Evolutionary conservation across 2,329 filamentous ascomycete genomes (phyloP).

Genomic region (Neospermospora avenae): DNA sequence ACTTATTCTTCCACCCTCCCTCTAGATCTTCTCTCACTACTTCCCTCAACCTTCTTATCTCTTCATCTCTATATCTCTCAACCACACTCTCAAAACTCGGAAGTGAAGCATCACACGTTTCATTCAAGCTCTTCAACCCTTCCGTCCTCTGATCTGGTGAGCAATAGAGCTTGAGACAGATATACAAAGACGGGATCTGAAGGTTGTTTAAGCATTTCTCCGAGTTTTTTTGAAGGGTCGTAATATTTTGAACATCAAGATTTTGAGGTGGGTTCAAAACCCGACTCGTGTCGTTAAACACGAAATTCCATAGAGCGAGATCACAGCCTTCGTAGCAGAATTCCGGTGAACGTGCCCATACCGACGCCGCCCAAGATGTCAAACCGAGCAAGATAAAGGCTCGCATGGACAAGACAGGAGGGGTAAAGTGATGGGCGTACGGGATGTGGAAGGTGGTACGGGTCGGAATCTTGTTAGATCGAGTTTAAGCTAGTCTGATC

Average conservation of each 20-base stretch:
- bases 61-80: background rate
- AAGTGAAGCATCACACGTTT: background rate
- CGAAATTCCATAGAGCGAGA: background rate
- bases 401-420: background rate
- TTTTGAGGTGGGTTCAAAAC: no score
- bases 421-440: background rate
- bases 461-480: background rate
- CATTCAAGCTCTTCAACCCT: background rate
- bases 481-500: background rate
- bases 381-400: background rate
- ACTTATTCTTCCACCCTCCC: background rate
- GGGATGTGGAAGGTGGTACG: background rate
- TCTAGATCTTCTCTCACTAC: background rate
- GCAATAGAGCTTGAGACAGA: background rate
- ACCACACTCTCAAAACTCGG: background rate
- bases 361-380: background rate
- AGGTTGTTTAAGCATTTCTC: background rate
- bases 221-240: background rate
- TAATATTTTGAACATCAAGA: no score
- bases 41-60: background rate
- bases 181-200: background rate
- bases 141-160: background rate
- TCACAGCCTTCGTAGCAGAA: conserved; percentile 1
- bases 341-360: background rate
- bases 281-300: background rate